Conservation (phyloP, 179 eudicot species). For the Camellia oleifera region DNA sequence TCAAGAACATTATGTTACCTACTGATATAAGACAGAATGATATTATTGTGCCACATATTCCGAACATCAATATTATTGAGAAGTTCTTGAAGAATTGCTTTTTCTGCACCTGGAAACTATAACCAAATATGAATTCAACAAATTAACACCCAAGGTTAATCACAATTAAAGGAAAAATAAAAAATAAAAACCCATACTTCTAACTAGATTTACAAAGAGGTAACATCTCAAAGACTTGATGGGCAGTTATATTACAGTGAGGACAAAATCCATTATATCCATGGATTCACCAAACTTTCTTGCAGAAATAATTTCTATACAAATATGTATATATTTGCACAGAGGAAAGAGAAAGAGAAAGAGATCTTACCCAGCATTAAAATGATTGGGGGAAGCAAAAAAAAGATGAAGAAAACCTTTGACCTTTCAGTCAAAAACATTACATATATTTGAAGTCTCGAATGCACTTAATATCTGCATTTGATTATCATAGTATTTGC, state of each 20-base stretch:
- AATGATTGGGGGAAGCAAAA: slow-evolving; percentile 75
- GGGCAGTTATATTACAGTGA: not conserved
- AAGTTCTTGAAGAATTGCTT: slow-evolving; percentile 87
- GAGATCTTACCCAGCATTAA: slow-evolving; percentile 85
- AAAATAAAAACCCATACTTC: not conserved
- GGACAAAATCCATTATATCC: not conserved
- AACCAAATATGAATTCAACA: slow-evolving; percentile 1
- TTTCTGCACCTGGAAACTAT: slow-evolving; percentile 95
- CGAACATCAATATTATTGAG: slow-evolving; percentile 71
- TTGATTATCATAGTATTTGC: too few species aligned
- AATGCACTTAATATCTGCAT: too few species aligned
- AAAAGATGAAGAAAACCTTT: slow-evolving; percentile 61
- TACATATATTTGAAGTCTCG: too few species aligned
- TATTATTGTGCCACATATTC: slow-evolving; percentile 74
- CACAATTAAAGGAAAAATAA: not conserved
- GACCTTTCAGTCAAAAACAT: too few species aligned
- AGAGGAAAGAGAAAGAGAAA: not conserved
- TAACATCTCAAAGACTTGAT: not conserved
- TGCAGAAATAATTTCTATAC: not conserved
- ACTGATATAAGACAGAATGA: slow-evolving; percentile 74
- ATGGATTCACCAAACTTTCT: not conserved
- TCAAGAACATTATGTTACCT: slow-evolving; percentile 35
- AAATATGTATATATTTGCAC: not conserved
- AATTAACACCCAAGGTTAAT: not conserved
- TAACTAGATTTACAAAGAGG: not conserved